Evolutionary conservation across 2,329 filamentous ascomycete genomes (phyloP).

Genomic region (Verticillium dahliae): DNA sequence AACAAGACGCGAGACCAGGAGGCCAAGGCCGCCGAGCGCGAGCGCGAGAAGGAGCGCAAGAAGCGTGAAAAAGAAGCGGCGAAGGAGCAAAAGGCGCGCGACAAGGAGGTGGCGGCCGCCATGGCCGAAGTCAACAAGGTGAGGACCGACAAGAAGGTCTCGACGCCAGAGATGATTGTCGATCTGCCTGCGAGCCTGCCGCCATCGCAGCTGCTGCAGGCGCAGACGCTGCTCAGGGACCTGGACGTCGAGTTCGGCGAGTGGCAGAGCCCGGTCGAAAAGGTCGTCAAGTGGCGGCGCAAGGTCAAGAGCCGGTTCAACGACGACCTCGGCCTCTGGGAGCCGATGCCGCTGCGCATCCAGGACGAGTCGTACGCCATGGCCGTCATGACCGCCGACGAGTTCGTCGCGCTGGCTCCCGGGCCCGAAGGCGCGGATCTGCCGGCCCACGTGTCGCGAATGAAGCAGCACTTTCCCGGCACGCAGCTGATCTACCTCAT

Average conservation of each 20-base stretch:
- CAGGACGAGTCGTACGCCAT: slow-evolving; percentile 55
- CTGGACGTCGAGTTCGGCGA: slow-evolving; percentile 39
- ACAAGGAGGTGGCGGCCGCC: slow-evolving; percentile 60
- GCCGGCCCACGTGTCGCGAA: slow-evolving; percentile 48
- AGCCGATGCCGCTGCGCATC: slow-evolving; percentile 48
- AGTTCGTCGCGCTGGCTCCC: slow-evolving; percentile 57
- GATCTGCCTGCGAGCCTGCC: slow-evolving; percentile 56
- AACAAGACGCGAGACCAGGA: slow-evolving; percentile 33
- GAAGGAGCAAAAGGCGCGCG: slow-evolving; percentile 54
- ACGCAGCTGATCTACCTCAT: slow-evolving; percentile 63
- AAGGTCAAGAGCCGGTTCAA: slow-evolving; percentile 60
- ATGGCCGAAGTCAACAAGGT: slow-evolving; percentile 68
- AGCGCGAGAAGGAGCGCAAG: slow-evolving; percentile 48
- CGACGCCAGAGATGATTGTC: slow-evolving; percentile 71
- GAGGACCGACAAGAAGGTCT: slow-evolving; percentile 66
- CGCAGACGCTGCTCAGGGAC: slow-evolving; percentile 42
- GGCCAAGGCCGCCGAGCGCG: slow-evolving; percentile 40
- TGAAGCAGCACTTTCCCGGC: slow-evolving; percentile 46
- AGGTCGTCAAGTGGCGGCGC: slow-evolving; percentile 61
- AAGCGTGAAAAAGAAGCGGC: slow-evolving; percentile 50
- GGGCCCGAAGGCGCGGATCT: slow-evolving; percentile 41
- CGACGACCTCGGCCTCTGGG: slow-evolving; percentile 55
- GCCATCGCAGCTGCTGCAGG: slow-evolving; percentile 34
- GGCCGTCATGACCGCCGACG: slow-evolving; percentile 53
- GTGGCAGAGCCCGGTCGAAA: slow-evolving; percentile 39